Percentiles rank a stretch among this genome's conserved stretches.
Conservation (phyloP, 768 basidiomycete species). For the Amanita inopinata region DNA sequence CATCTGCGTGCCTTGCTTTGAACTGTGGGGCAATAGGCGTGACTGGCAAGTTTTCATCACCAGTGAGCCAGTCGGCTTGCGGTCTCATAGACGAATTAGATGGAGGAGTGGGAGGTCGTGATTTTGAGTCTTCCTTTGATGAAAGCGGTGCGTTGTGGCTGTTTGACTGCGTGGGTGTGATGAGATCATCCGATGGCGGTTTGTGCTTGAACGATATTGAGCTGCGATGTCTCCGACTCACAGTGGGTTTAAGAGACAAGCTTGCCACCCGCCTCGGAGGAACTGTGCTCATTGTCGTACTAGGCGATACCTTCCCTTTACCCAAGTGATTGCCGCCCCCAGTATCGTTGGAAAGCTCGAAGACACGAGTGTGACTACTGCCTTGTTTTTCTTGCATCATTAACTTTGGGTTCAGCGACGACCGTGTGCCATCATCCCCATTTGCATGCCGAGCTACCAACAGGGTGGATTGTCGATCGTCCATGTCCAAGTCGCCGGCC, state of each 20-base stretch:
- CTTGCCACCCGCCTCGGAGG: slow-evolving; percentile 7
- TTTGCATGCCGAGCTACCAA: not conserved
- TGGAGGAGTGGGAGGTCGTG: not conserved
- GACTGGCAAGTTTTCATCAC: slow-evolving; percentile 28
- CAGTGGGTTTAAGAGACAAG: slow-evolving; percentile 27
- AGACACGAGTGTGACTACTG: slow-evolving; percentile 6
- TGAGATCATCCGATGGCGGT: slow-evolving; percentile 1
- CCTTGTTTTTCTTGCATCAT: slow-evolving; percentile 5
- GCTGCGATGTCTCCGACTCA: slow-evolving; percentile 40
- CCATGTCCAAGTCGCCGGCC: too few species aligned
- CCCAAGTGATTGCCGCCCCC: slow-evolving; percentile 5
- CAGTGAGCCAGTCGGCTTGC: slow-evolving; percentile 66
- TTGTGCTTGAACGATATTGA: slow-evolving; percentile 36
- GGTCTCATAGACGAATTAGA: slow-evolving; percentile 19
- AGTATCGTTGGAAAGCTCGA: slow-evolving; percentile 6
- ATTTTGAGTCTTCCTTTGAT: not conserved
- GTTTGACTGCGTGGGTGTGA: not conserved
- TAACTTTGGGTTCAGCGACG: not conserved
- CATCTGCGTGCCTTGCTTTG: slow-evolving; percentile 20
- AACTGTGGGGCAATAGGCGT: slow-evolving; percentile 13
- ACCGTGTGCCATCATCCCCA: not conserved
- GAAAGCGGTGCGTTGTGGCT: not conserved
- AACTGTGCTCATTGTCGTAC: slow-evolving; percentile 3
- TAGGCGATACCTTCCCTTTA: slow-evolving; percentile 5
- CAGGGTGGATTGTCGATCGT: too few species aligned